A percentile compares a stretch with the other conserved stretches of the same genome.
These are phyloP conservation scores for Ustilago crameri DNA, from an alignment of 1,284 basidiomycete genomes.

Conservation along the genomic window DNA sequence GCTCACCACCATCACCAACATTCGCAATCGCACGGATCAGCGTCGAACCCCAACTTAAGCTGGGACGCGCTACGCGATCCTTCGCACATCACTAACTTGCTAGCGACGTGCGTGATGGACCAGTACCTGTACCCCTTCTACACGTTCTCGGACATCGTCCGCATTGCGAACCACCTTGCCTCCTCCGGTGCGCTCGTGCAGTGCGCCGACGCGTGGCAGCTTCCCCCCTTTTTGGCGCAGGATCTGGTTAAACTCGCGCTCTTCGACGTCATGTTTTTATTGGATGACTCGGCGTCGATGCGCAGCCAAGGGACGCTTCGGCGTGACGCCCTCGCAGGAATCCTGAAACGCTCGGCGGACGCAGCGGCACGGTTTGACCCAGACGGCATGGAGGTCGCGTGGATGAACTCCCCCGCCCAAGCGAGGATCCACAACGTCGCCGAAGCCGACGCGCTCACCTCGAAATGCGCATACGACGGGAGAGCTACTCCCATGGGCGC, in stretches of 20 bases:
- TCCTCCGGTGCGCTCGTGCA: slow-evolving; percentile 42
- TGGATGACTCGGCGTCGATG: slow-evolving; percentile 60
- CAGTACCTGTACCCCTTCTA: slow-evolving; percentile 63
- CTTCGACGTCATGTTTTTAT: slow-evolving; percentile 60
- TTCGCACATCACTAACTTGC: slow-evolving; percentile 53
- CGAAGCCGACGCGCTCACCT: slow-evolving; percentile 44
- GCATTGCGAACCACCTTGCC: slow-evolving; percentile 55
- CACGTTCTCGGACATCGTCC: slow-evolving; percentile 37
- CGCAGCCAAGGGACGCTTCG: slow-evolving; percentile 32
- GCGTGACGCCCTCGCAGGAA: slow-evolving; percentile 42
- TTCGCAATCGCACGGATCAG: slow-evolving; percentile 1
- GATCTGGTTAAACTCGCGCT: slow-evolving; percentile 61
- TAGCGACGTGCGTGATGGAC: slow-evolving; percentile 56
- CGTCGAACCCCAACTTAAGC: slow-evolving; percentile 35
- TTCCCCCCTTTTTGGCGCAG: slow-evolving; percentile 58
- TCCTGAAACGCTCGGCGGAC: slow-evolving; percentile 53
- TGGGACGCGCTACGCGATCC: slow-evolving; percentile 51
- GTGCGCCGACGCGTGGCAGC: slow-evolving; percentile 55
- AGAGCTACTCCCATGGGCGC: slow-evolving; percentile 54
- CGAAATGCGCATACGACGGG: slow-evolving; percentile 46
- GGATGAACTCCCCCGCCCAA: slow-evolving; percentile 51
- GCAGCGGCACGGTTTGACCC: slow-evolving; percentile 55
- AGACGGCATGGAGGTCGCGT: slow-evolving; percentile 58
- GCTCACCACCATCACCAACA: slow-evolving; percentile 27
- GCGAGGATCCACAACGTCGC: slow-evolving; percentile 41